Base-by-base conservation (phyloP, 441 rosid species). In the Erysimum cheiri region DNA sequence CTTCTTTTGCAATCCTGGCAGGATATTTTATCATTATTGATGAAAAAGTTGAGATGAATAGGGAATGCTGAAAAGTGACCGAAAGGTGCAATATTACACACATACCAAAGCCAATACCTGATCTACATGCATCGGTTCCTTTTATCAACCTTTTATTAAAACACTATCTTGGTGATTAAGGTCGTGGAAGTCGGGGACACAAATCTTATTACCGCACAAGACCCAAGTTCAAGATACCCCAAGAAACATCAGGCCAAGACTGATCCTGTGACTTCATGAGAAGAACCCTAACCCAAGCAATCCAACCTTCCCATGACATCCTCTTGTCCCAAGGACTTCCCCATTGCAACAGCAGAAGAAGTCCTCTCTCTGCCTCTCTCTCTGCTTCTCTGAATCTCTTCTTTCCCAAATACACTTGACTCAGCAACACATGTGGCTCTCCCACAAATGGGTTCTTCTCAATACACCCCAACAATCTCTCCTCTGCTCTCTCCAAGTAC, bases 321-420 rank as follows among this genome's bases (percentile, higher is more conserved):
- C 97, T 88, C 85, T 89, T 93, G 63, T 91, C 98, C 97, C 98
- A 89, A 2, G 97, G 91, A 55, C 86, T 89, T 8, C 96, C 97
- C 98, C 97, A 93, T 62, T 88, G 92, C 84, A 93, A 64, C 31
- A 89, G 50, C 33, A 89, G 77, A 32, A 66, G 72, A 54, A 93
- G 79, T 56, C 98, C 98, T 47, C 40, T 82, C 74, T 72, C 88
- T 0, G 93, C 90, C 58, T 73, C 85, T 54, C 29, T 75, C 70
- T 87, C 94, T 0, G 96, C 97, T 60, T 86, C 97, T 67, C 87
- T 84, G 41, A 81, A 91, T 81, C 72, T 81, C 52, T 89, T 87
- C 75, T 80, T 66, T 0, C 80, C 58, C 72, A 93, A 26, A 40
- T 83, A 91, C 55, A 83, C 47, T 79, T 93, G 97, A 69, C 81